Base-by-base conservation (phyloP, 2,329 filamentous ascomycete genomes). In the Fusarium sp. region DNA sequence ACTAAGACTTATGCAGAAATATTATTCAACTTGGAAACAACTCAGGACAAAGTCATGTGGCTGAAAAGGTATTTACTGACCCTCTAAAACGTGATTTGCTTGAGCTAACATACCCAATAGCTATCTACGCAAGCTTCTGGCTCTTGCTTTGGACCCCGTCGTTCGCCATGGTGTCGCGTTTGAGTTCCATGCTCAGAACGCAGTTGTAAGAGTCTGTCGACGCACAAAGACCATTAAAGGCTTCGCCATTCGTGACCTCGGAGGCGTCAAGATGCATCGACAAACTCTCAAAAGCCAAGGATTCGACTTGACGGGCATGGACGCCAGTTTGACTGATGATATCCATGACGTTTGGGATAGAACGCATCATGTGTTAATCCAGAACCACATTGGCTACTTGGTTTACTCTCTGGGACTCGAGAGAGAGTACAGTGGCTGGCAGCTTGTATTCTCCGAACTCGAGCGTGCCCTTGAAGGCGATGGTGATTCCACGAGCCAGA, bases 81-180 rank as follows among this genome's bases (percentile, higher is more conserved):
- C 3, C 25, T 25, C 2, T 2, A 9, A 25, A 8, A 9, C 3
- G 2, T 9, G 7, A 25, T 9, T 25, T 2, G 8, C 25, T 8
- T 25, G 2, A 25, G 25, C 11, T 20, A 9, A n/a, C 18, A 6
- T 22, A 25, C 10, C 2, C 16, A 6, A 43, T 13, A 43, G 40
- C 6, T 43, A 43, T 7, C 6, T 22, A n/a, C 9, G 40, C 4
- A 43, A 12, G 10, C n/a, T 43, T 11, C 7, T 43, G 2, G 9
- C 9, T 4, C 40, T 43, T 6, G n/a, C 8, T 8, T n/a, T 43
- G 2, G n/a, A 43, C 9, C 40, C 40, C 12, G 11, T 43, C 7
- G 4, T 7, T 7, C n/a, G 3, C 2, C 40, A 43, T 12, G 40
- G 40, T n/a, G 18, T 43, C 6, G 40, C 18, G 0, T 43, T 43